A percentile compares a stretch with the other conserved stretches of the same genome.
Evolutionary conservation across 352 stramenopile species (phyloP).

Genomic region (Globisporangium cederbergense): DNA sequence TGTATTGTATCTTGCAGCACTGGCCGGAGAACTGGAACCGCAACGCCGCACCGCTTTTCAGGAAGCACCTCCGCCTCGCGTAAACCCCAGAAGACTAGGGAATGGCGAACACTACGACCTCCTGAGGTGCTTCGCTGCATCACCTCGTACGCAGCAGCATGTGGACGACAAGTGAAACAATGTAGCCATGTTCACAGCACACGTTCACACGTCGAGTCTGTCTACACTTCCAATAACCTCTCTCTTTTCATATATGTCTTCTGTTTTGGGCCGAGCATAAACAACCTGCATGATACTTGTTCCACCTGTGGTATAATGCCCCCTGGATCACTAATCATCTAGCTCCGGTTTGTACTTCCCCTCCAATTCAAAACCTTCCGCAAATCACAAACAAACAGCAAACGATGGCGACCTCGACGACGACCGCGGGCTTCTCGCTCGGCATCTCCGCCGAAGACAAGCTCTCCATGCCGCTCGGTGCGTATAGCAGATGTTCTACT

Average conservation of each 20-base stretch:
- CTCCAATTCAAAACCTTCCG: not conserved
- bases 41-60: conserved; percentile 60
- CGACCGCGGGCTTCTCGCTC: conserved; percentile 30
- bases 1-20: conserved; percentile 31
- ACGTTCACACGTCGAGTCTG: too few relatives aligned
- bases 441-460: conserved; percentile 57
- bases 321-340: not conserved
- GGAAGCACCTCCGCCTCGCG: conserved; percentile 36
- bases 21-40: conserved; percentile 78
- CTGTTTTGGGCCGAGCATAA: too few relatives aligned
- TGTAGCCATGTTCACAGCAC: too few relatives aligned
- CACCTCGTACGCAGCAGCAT: too few relatives aligned
- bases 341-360: too few relatives aligned
- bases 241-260: too few relatives aligned
- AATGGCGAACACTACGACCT: too few relatives aligned
- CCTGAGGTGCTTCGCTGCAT: too few relatives aligned
- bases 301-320: too few relatives aligned
- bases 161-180: too few relatives aligned
- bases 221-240: too few relatives aligned
- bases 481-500: not conserved
- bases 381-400: conserved; percentile 16
- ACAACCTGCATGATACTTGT: too few relatives aligned
- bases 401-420: conserved; percentile 7
- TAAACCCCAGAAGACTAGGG: conserved; percentile 6
- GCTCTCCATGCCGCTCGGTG: conserved; percentile 50